Evolutionary conservation across 805 yeast species (phyloP), one percentile per base, ranked within the genome.

Genomic region (Teunomyces barrocoloradensis): DNA sequence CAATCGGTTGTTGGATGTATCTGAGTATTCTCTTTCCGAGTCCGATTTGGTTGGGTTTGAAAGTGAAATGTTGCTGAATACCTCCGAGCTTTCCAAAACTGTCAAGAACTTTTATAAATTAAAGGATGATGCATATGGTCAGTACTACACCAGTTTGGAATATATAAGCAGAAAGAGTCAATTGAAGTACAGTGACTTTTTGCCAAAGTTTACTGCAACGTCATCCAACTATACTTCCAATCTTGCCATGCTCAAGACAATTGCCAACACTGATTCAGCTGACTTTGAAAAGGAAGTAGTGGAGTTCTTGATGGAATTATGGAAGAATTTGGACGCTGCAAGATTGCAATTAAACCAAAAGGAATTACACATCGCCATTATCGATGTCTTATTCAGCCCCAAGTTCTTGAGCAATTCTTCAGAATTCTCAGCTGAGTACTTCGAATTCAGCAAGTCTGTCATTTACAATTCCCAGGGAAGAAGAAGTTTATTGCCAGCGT

Each of bases 311-410:
- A 56, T 64, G 1, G 57, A 63, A 0, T 69, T 86, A 15, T 88
- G 96, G 94, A 66, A 65, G 3, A 76, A 73, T 18, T 58, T 89
- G 20, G 73, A 74, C 13, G 72, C 75, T 0, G 84, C 82, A 9
- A 70, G 95, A 42, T 66, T 89, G 33, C 78, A 84, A 25, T 68
- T 87, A 35, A 78, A 79, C 38, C 94, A 89, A 52, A 79, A 81
- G 44, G 74, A 73, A 11, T 69, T 88, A 41, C 96, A 90, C 54
- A 59, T 78, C 11, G 49, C 58, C 0, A 70, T 86, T 25, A 80
- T 89, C 20, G 66, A 76, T n/a, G 59, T 81, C 0, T 39, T 82
- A 6, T 74, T 79, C 44, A 67, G 77, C 52, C 63, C 70, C 3
- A 54, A 50, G 2, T 49, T 84, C 5, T 52, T 87, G 36, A 56